Percentiles rank a stretch among this genome's conserved stretches.
These are phyloP conservation scores for Ceratobasidium theobromae DNA, from an alignment of 1,284 basidiomycete species.

Conservation along the genomic window DNA sequence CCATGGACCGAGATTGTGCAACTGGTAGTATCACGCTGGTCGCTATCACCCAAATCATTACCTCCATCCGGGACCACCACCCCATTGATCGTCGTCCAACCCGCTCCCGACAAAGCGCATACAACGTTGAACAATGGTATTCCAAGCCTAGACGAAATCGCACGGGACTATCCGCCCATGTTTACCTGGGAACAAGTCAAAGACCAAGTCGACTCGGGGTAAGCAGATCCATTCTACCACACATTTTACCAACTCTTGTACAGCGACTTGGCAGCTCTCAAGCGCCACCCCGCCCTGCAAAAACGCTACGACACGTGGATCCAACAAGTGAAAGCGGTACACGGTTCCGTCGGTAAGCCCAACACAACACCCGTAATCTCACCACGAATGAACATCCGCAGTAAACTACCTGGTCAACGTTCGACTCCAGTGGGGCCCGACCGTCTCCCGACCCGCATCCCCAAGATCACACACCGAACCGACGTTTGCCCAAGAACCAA, in stretches of 20 bases:
- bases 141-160: slow-evolving; percentile 66
- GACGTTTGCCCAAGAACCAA: slow-evolving; percentile 12
- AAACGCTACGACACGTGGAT: slow-evolving; percentile 63
- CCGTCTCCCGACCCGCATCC: slow-evolving; percentile 29
- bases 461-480: slow-evolving; percentile 31
- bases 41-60: slow-evolving; percentile 3
- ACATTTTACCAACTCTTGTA: neutral
- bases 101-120: neutral
- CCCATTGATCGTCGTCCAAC: neutral
- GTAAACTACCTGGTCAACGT: slow-evolving; percentile 65
- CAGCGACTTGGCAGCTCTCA: slow-evolving; percentile 74
- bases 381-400: slow-evolving; percentile 41
- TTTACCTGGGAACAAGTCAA: slow-evolving; percentile 75
- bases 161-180: slow-evolving; percentile 65
- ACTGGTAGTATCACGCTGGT: slow-evolving; percentile 56
- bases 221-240: slow-evolving; percentile 34
- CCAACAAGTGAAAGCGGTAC: slow-evolving; percentile 53
- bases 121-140: slow-evolving; percentile 47
- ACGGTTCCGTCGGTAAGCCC: slow-evolving; percentile 65
- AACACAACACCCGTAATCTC: neutral
- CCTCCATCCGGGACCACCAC: neutral
- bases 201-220: slow-evolving; percentile 76
- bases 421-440: slow-evolving; percentile 75
- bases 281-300: slow-evolving; percentile 69
- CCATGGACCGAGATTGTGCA: slow-evolving; percentile 84